Evolutionary conservation across 2,329 filamentous ascomycete genomes (phyloP).

Genomic region (Neoarthrinium moseri): DNA sequence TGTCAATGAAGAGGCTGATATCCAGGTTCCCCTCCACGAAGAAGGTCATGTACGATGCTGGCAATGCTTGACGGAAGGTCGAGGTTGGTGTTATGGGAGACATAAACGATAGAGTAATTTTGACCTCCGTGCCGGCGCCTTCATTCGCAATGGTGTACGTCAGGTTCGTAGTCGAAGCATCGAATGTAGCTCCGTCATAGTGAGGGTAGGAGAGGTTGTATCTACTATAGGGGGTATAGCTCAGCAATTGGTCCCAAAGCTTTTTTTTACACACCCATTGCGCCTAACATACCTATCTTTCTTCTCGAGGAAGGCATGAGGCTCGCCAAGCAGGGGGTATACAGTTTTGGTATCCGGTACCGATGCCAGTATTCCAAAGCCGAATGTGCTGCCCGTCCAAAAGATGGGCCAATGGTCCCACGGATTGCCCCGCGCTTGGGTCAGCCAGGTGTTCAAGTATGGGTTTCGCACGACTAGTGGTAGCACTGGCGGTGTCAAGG

Average conservation of each 20-base stretch:
- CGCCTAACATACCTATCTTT: conserved; percentile 6
- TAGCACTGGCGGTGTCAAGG: conserved; percentile 54
- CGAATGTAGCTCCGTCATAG: conserved; percentile 44
- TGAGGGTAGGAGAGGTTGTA: conserved; percentile 40
- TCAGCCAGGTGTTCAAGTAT: conserved; percentile 61
- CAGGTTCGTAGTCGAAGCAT: conserved; percentile 49
- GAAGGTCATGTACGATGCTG: conserved; percentile 77
- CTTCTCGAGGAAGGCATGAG: conserved; percentile 44
- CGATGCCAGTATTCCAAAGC: conserved; percentile 49
- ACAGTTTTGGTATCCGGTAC: conserved; percentile 40
- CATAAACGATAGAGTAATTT: conserved; percentile 54
- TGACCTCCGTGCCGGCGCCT: conserved; percentile 23
- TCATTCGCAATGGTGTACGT: conserved; percentile 38
- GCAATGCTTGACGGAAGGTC: conserved; percentile 75
- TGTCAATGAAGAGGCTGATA: conserved; percentile 63
- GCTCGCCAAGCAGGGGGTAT: conserved; percentile 50
- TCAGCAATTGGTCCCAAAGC: conserved; percentile 1
- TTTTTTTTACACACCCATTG: neutral
- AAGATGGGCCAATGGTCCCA: conserved; percentile 89
- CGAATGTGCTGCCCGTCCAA: conserved; percentile 61
- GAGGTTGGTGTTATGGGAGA: conserved; percentile 81
- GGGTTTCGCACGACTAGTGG: conserved; percentile 59
- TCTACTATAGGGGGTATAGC: conserved; percentile 12
- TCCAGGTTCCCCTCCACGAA: conserved; percentile 65
- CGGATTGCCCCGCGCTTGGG: conserved; percentile 67